Evolutionary conservation across 2,329 filamentous ascomycete genomes (phyloP).

Genomic region (Dactylonectria estremocensis): DNA sequence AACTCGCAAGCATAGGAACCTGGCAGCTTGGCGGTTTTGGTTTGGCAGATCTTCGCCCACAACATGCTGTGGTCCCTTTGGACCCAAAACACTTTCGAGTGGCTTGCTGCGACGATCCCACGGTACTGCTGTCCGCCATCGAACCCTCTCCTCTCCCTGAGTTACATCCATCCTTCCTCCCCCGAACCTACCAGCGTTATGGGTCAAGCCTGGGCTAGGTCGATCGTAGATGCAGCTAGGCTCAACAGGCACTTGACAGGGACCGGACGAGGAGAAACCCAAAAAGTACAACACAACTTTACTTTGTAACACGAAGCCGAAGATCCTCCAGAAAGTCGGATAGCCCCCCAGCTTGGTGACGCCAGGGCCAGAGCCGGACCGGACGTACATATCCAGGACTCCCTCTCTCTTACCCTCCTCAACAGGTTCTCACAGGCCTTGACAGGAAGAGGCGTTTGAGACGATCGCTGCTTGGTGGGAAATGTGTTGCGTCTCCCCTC

Average conservation of each 20-base stretch:
- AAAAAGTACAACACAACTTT: conserved; percentile 3
- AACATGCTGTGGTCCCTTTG: neutral
- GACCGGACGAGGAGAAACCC: conserved; percentile 16
- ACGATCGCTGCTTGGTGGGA: conserved; percentile 35
- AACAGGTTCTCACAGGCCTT: no score
- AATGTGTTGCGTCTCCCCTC: conserved; percentile 9
- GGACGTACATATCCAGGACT: neutral
- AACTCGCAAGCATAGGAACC: neutral
- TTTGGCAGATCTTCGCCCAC: neutral
- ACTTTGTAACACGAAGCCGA: conserved; percentile 5
- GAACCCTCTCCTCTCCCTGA: neutral
- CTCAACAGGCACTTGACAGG: conserved; percentile 11
- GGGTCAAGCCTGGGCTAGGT: conserved; percentile 9
- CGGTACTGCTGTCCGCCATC: neutral
- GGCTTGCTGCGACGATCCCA: neutral
- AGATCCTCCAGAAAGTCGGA: conserved; percentile 18
- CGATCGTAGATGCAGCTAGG: conserved; percentile 26
- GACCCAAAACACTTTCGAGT: neutral
- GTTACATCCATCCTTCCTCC: neutral
- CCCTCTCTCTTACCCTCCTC: neutral
- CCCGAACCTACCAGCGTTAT: neutral
- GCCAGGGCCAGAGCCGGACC: conserved; percentile 5
- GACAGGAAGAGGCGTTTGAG: neutral
- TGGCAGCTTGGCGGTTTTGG: neutral
- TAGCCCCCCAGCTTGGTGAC: neutral